Conservation (phyloP, 1,284 basidiomycete genomes). For the Irpex rosettiformis region DNA sequence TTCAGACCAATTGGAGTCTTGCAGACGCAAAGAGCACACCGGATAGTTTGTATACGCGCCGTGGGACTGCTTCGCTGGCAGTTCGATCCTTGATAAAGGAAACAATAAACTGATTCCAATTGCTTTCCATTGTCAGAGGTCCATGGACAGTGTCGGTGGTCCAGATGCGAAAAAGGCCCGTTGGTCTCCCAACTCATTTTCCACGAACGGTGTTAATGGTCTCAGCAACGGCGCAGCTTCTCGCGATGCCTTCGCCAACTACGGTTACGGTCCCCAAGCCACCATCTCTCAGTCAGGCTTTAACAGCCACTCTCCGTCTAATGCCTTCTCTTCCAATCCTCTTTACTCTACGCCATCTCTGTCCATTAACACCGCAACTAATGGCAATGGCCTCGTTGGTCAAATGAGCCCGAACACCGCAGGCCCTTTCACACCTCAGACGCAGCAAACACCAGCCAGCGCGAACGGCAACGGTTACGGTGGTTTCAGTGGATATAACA, state of each 20-base stretch:
- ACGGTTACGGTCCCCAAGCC: conserved; percentile 76
- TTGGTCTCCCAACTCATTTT: conserved; percentile 72
- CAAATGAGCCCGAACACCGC: conserved; percentile 67
- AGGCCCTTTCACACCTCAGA: conserved; percentile 38
- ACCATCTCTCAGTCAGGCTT: conserved; percentile 51
- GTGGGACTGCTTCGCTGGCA: conserved; percentile 1
- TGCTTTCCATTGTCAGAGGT: conserved; percentile 47
- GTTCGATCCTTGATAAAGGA: not conserved
- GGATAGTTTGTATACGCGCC: not conserved
- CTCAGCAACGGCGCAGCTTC: conserved; percentile 36
- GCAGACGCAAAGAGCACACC: not conserved
- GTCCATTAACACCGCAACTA: conserved; percentile 62
- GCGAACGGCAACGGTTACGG: conserved; percentile 42
- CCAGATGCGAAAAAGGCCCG: conserved; percentile 85
- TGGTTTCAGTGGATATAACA: conserved; percentile 62
- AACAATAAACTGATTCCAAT: not conserved
- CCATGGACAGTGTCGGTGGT: conserved; percentile 76
- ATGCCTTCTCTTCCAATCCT: conserved; percentile 43
- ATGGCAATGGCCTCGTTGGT: conserved; percentile 45
- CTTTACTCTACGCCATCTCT: conserved; percentile 72
- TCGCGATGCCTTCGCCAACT: conserved; percentile 76
- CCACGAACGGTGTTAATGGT: conserved; percentile 35
- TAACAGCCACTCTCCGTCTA: conserved; percentile 44
- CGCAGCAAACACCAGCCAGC: conserved; percentile 37
- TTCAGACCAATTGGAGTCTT: not conserved